Evolutionary conservation across 1,139 yeast genomes (phyloP), one percentile per base, ranked within the genome.

Genomic region (Spencermartinsiella ligniputridi): DNA sequence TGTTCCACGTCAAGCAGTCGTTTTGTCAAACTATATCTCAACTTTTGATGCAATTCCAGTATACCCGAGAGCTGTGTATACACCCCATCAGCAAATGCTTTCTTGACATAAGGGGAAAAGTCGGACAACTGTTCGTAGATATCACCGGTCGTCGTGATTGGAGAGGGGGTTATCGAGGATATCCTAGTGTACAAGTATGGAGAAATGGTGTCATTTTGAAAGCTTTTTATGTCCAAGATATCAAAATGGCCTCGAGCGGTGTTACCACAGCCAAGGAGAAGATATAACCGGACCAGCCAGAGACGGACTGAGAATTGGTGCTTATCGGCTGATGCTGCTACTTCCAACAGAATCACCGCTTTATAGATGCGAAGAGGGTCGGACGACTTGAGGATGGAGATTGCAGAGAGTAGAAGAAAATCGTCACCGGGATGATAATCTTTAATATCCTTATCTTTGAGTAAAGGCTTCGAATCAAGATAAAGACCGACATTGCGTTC

Each of bases 181-280:
- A 68, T 54, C 40, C 87, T 69, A 0, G 79, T 71, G 5, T 71
- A 60, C 12, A 85, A 59, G 48, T 74, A 70, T 51, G 83, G 81
- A 13, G 81, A 75, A 44, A 89, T 64, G 0, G 92, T 79, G 58
- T 92, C 97, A 50, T 76, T 72, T 63, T 92, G 98, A 11, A 89
- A 66, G 69, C 83, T 83, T 57, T 84, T 86, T 50, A 89, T 76
- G 38, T 79, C 77, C 42, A 92, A 66, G 0, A 69, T 56, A 5
- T 76, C 68, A 58, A 74, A 81, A 44, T 80, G 77, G 9, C 66
- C 67, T 13, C 66, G 55, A 2, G 92, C 81, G 39, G 69, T 62
- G 2, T 74, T 62, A 30, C 71, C 71, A 9, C 80, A 70, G 38
- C 89, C 88, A 9, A 88, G 59, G 32, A 74, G 66, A 13, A 77